Evolutionary conservation across 2,329 filamentous ascomycete species (phyloP), one percentile per base, ranked within the genome.

Genomic region (Keithomyces neogunnii): DNA sequence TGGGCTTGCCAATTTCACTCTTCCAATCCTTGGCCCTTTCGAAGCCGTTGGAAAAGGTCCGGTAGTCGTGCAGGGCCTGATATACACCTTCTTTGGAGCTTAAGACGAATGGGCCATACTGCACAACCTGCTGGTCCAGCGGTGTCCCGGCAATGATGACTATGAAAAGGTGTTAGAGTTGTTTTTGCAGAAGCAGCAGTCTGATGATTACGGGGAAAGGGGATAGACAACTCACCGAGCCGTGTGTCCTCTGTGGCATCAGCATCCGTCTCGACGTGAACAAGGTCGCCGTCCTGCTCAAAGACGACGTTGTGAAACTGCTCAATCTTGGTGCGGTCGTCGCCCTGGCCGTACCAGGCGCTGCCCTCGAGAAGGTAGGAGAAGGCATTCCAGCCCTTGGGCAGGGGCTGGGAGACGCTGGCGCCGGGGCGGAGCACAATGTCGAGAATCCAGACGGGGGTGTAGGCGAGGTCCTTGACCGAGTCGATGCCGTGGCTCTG

Each of bases 371-470:
- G 75, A 3, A 82, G 85, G 67, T 96, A 97, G 13, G 85, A 84
- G 63, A 97, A 97, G 2, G 88, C 83, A 66, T 95, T 96, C 89
- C 90, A 97, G 31, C 84, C 85, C 55, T 75, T 71, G 0, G 92
- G 92, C 3, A 97, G 64, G 4, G 80, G 69, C 72, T 97, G 92
- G 28, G 74, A 76, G 67, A 97, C 74, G 53, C 76, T 81, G 45
- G 88, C 90, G 49, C 92, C 92, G 0, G 91, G 90, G 61, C 82
- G 72, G 49, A 97, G 80, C 26, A 80, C 83, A 48, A 96, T 74
- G 65, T 97, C 92, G 44, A 97, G 76, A 55, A 96, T 77, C 92
- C 92, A 97, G n/a, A 97, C 90, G 0, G 93, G 93, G 2, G 92
- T 97, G 69, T 97, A 96, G 11, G 92, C 91, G 44, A 97, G 75